Evolutionary conservation across 345 rosid species (phyloP), one percentile per base, ranked within the genome.

Genomic region (Eucalyptus guilfoylei): DNA sequence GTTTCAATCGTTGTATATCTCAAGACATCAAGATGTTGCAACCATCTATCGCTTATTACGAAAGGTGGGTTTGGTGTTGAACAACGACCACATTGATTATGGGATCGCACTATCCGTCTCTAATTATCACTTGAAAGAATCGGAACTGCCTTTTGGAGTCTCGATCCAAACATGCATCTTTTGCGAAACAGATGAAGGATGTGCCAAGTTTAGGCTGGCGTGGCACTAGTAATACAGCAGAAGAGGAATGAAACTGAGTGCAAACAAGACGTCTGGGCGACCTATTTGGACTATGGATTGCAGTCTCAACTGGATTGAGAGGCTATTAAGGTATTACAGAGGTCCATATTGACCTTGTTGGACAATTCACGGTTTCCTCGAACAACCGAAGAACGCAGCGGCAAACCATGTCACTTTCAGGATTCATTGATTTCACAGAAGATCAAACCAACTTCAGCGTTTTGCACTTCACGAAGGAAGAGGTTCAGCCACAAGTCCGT

Each of bases 101-200:
- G 44, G 2, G 26, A 69, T 69, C 7, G 2, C 12, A 34, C 24
- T 34, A 0, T 2, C 0, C 2, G 0, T 34, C 44, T 34, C 44
- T 69, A 32, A 34, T 52, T 52, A 52, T 52, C 58, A 5, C 7
- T 0, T 0, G 17, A 34, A 69, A 34, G 0, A 17, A 69, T 17
- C 13, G 1, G 7, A 16, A 34, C 40, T 5, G 5, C 12, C 13
- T 32, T 34, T 9, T 69, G 42, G 11, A 69, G 80, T 11, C 44
- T 34, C 2, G 42, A 34, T 32, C 11, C 42, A 32, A 69, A 69
- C 42, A 69, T 32, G 24, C 24, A 16, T 32, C 23, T 69, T 69
- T 17, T 69, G 13, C 24, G 0, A 69, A 69, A 34, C 24, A 32
- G 44, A 32, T 17, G 44, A 34, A 34, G 0, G 80, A 69, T 52